Conservation (phyloP, 495 filamentous ascomycete genomes). For the Melanomma pulvis-pyrius region DNA sequence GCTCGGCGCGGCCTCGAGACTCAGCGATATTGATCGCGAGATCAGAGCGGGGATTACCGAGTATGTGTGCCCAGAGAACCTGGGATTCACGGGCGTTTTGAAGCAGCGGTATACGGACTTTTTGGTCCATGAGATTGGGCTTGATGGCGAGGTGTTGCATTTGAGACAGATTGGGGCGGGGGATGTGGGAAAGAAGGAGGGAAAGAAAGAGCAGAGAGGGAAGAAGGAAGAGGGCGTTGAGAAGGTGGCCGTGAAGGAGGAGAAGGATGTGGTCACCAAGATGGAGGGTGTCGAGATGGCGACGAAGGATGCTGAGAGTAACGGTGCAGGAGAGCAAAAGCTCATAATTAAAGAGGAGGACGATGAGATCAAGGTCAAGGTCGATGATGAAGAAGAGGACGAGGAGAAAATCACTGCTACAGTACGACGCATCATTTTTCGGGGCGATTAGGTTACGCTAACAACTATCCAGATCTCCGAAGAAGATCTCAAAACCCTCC, state of each 20-base stretch:
- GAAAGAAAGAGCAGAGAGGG: constrained; percentile 8
- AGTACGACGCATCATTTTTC: background rate
- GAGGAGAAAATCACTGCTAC: background rate
- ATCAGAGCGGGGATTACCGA: constrained; percentile 41
- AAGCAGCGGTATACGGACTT: constrained; percentile 80
- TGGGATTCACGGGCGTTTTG: constrained; percentile 42
- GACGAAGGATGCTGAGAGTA: background rate
- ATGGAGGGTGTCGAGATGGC: background rate
- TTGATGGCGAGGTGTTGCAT: constrained; percentile 77
- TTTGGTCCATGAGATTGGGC: constrained; percentile 86
- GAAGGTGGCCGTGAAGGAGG: background rate
- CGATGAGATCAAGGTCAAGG: background rate
- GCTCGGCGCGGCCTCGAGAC: background rate
- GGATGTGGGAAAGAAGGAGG: constrained; percentile 16
- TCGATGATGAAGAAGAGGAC: background rate
- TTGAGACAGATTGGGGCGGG: constrained; percentile 55
- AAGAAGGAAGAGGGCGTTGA: background rate
- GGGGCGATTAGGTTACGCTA: background rate
- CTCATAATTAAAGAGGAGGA: background rate
- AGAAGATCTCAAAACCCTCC: constrained; percentile 34
- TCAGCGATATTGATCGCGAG: constrained; percentile 29
- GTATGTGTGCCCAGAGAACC: constrained; percentile 39
- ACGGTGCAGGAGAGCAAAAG: background rate
- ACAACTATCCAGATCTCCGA: constrained; percentile 20
- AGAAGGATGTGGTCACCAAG: background rate